Evolutionary conservation across 805 yeast species (phyloP).

Genomic region (Candida silvicultrix): DNA sequence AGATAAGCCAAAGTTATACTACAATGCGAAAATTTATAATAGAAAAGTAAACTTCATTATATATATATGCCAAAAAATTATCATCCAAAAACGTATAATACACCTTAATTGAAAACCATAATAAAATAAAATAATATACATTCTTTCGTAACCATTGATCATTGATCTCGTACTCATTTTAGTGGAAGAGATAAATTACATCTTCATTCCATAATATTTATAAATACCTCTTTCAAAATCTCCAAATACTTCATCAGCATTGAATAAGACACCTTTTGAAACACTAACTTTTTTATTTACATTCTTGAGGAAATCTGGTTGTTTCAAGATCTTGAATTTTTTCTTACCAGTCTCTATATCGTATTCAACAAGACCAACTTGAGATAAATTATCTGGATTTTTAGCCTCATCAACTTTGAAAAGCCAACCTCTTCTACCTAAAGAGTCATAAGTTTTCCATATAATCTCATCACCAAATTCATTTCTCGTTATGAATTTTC

Average conservation of each 20-base stretch:
- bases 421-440: slow-evolving; percentile 79
- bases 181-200: slow-evolving; percentile 21
- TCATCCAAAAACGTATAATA: too few species aligned
- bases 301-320: slow-evolving; percentile 32
- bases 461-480: slow-evolving; percentile 11
- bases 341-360: slow-evolving; percentile 62
- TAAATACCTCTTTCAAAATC: slow-evolving; percentile 39
- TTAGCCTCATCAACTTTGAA: slow-evolving; percentile 36
- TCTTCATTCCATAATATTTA: slow-evolving; percentile 34
- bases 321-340: slow-evolving; percentile 33
- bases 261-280: slow-evolving; percentile 28
- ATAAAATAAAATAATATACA: too few species aligned
- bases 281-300: slow-evolving; percentile 32
- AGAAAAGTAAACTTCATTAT: too few species aligned
- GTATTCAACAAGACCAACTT: slow-evolving; percentile 40
- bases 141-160: too few species aligned
- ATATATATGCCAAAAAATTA: background rate
- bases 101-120: too few species aligned
- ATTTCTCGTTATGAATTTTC: slow-evolving; percentile 17
- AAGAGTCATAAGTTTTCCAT: slow-evolving; percentile 29
- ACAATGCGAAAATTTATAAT: too few species aligned
- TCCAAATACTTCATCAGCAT: slow-evolving; percentile 34
- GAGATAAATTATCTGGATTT: slow-evolving; percentile 28
- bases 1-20: too few species aligned
- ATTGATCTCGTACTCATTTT: too few species aligned